phyloP scores from a whole-genome alignment of 495 filamentous ascomycete genomes.

The Penicillium steckii region DNA sequence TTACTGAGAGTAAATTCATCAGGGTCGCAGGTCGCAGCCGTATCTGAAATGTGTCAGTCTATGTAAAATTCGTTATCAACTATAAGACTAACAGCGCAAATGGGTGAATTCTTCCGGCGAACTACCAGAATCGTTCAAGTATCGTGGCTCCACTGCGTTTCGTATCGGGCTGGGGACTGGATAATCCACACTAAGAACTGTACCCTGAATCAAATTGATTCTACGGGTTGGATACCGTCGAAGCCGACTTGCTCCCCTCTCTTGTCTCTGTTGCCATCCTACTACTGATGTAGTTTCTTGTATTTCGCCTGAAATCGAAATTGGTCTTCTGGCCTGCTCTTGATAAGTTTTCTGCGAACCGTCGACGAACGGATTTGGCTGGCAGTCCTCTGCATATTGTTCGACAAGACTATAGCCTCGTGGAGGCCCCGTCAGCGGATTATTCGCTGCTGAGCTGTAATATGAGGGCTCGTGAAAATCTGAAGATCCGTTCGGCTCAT shows the following conservation, averaged over 20 bases:
- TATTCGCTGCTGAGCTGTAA: neutral
- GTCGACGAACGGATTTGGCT: neutral
- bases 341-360: neutral
- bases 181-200: neutral
- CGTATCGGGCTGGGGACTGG: neutral
- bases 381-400: neutral
- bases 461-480: neutral
- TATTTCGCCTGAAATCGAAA: neutral
- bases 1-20: neutral
- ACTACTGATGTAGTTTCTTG: neutral
- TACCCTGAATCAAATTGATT: neutral
- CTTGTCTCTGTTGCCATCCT: neutral
- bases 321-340: neutral
- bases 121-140: neutral
- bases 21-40: neutral
- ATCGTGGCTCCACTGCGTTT: neutral
- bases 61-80: too few relatives aligned
- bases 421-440: neutral
- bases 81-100: neutral
- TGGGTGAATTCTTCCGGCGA: neutral
- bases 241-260: neutral
- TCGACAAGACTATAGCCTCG: neutral
- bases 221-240: neutral
- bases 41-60: neutral
- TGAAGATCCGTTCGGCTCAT: neutral